Evolutionary conservation across 1,284 basidiomycete genomes (phyloP), one percentile per base, ranked within the genome.

Genomic region (Moniliophthora roreri): DNA sequence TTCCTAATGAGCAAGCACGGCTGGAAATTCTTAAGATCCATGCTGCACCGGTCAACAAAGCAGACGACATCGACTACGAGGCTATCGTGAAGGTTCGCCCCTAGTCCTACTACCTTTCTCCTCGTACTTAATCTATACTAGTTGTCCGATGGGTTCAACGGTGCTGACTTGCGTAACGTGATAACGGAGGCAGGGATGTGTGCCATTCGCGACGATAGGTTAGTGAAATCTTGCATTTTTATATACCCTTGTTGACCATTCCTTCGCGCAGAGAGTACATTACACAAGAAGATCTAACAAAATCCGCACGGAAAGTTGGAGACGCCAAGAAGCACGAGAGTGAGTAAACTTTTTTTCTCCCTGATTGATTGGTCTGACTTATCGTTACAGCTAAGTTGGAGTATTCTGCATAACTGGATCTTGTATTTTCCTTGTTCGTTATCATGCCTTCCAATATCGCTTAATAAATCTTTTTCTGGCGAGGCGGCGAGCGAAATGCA

Each of bases 111-210:
- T 18, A 8, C 24, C 20, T 5, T 15, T 23, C 35, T 18, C 7
- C 39, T 20, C 34, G 37, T 48, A 44, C 47, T 46, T 18, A 8
- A 18, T 20, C 40, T 54, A 54, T 32, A 23, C 45, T 59, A 90
- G 87, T 81, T 96, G 20, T 91, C 91, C 13, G 95, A 98, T 65
- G 84, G 82, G 0, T 97, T 98, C 77, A 98, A 97, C 67, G 95
- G 95, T 53, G 95, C 95, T 13, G 97, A 99, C 75, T 69, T 99
- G 68, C 83, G 96, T 51, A 99, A 99, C 69, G 93, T 99, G 11
- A 88, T 96, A 50, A 99, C 97, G 5, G 97, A 99, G 73, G 94
- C 96, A 7, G 96, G 97, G 50, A 98, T 99, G 95, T 98, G 98
- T 70, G 97, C 97, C 11, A 98, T 99, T 64, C 81, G 97, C 48